Evolutionary conservation across 2,329 filamentous ascomycete genomes (phyloP).

Genomic region (Periconia digitata): DNA sequence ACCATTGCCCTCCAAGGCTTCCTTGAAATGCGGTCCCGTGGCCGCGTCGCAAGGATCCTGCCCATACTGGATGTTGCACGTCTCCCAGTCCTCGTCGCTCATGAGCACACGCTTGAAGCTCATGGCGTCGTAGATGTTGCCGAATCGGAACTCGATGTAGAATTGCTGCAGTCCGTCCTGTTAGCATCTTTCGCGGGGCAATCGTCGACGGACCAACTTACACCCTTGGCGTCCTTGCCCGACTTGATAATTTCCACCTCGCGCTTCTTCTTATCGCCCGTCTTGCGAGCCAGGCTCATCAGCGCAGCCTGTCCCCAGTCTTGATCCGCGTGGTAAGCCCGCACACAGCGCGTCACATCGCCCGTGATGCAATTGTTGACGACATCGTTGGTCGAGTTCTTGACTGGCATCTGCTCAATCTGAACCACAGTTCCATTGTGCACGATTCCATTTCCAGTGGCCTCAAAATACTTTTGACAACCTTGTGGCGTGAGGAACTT

Average conservation of each 20-base stretch:
- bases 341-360: conserved; percentile 50
- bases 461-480: conserved; percentile 35
- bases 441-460: conserved; percentile 39
- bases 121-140: conserved; percentile 49
- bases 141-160: conserved; percentile 53
- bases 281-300: conserved; percentile 41
- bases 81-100: conserved; percentile 49
- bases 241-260: conserved; percentile 50
- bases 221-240: conserved; percentile 43
- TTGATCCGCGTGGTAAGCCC: conserved; percentile 45
- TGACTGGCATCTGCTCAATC: conserved; percentile 28
- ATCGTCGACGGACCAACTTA: conserved; percentile 30
- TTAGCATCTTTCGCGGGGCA: conserved; percentile 10
- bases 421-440: conserved; percentile 22
- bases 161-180: conserved; percentile 33
- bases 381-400: conserved; percentile 43
- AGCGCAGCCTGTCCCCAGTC: conserved; percentile 43
- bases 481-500: conserved; percentile 37
- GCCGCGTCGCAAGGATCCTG: conserved; percentile 46
- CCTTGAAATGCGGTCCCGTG: conserved; percentile 28
- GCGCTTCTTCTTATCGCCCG: conserved; percentile 31
- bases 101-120: conserved; percentile 46
- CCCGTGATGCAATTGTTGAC: conserved; percentile 44
- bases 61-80: conserved; percentile 47
- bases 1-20: conserved; percentile 14